Percentiles rank a stretch among this genome's conserved stretches.
phyloP scores from a whole-genome alignment of 495 filamentous ascomycete genomes.

The Penicillium verhagenii region DNA sequence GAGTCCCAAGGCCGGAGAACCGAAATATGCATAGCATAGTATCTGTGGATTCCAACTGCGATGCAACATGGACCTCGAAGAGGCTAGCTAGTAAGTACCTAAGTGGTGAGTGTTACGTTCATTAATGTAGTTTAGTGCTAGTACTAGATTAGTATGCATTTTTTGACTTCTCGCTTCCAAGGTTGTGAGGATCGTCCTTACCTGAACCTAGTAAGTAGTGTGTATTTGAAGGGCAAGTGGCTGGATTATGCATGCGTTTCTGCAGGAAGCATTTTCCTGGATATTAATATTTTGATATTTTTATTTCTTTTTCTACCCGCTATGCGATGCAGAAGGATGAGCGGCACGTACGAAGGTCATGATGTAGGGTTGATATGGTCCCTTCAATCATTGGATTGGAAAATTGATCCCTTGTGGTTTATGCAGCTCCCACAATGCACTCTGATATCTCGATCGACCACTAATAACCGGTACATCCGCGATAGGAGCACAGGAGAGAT shows the following conservation, averaged over 20 bases:
- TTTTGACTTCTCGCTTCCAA: too few relatives aligned
- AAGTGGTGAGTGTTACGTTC: too few relatives aligned
- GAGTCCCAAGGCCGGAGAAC: conserved; percentile 4
- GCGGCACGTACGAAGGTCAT: neutral
- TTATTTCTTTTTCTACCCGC: neutral
- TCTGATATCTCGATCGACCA: neutral
- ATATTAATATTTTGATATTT: too few relatives aligned
- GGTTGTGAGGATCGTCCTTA: neutral
- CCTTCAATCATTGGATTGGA: neutral
- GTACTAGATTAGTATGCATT: too few relatives aligned
- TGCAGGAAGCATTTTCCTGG: neutral
- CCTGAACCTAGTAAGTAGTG: neutral
- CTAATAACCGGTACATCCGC: neutral
- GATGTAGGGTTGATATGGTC: neutral
- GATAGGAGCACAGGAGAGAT: too few relatives aligned
- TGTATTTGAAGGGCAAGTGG: too few relatives aligned
- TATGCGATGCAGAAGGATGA: neutral
- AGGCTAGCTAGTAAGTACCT: neutral
- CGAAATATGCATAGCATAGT: conserved; percentile 22
- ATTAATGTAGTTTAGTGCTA: too few relatives aligned
- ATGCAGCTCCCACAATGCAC: conserved; percentile 4
- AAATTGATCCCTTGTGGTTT: conserved; percentile 9
- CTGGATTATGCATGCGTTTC: neutral
- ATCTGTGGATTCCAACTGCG: conserved; percentile 11
- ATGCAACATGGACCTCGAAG: conserved; percentile 15